These are phyloP conservation scores for Solanum virginianum DNA, from an alignment of 257 asterid species.

Conservation along the genomic window DNA sequence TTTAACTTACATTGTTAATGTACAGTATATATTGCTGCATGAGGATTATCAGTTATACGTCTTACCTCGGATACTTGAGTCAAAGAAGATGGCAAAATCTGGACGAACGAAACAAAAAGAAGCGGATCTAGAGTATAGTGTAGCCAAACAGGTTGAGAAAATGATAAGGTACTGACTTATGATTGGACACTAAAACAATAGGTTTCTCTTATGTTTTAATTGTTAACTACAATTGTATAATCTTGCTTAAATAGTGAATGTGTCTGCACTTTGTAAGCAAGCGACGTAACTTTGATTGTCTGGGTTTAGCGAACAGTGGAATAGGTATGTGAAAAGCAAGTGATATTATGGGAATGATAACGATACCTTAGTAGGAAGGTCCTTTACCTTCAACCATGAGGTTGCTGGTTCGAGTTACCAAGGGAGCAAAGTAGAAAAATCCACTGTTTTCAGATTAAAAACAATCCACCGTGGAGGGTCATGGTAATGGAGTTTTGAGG, in stretches of 20 bases:
- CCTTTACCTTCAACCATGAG: not conserved
- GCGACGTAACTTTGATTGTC: not conserved
- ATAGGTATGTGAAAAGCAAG: not conserved
- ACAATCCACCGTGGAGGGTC: not conserved
- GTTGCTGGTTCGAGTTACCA: not conserved
- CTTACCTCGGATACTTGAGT: slow-evolving; percentile 82
- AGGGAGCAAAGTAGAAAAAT: not conserved
- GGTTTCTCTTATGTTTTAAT: not conserved
- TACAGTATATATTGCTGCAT: slow-evolving; percentile 80
- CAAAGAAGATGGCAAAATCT: slow-evolving; percentile 95
- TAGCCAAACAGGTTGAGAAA: slow-evolving; percentile 99
- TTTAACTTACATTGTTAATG: slow-evolving; percentile 1
- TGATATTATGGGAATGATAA: not conserved
- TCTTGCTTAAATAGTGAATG: not conserved
- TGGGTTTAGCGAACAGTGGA: not conserved
- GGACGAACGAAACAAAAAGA: slow-evolving; percentile 94
- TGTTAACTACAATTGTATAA: not conserved
- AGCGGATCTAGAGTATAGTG: slow-evolving; percentile 96
- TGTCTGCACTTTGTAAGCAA: not conserved
- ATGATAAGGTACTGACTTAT: slow-evolving; percentile 75
- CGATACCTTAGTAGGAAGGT: not conserved
- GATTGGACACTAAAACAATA: not conserved
- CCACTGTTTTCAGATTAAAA: not conserved
- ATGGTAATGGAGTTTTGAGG: not conserved
- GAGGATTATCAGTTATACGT: slow-evolving; percentile 90